Base-by-base conservation (phyloP, 495 filamentous ascomycete species). In the Endocarpon pusillum region DNA sequence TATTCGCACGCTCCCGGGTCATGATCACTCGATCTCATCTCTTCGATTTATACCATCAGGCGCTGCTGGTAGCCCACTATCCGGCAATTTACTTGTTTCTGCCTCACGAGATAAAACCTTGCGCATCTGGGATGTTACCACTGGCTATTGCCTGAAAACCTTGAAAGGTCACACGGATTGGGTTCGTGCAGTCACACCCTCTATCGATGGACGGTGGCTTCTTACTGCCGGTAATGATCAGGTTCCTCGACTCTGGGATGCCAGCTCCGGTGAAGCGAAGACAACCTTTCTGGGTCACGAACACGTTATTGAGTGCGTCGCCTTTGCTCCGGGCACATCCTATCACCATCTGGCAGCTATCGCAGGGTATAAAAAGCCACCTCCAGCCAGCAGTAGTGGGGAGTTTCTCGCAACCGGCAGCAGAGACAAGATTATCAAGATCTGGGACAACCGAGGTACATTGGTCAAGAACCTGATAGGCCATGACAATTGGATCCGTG, bases 401-500 rank as follows among this genome's bases (percentile, higher is more conserved):
- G 89, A 96, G 44, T 97, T 84, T 47, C 69, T 94, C 41, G 89
- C 89, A 1, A 94, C 89, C 0, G 89, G 84, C 2, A 74, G 75
- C 3, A 66, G 89, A 46, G 89, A 97, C 48, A 96, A 94, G 55
- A 82, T 73, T 0, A 92, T 97, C 45, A 75, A 75, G 47, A 52
- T 97, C 9, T 96, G 86, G 86, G 84, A 93, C 51, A 66, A 73
- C 3, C 67, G 85, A 32, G 89, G 89, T 7, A 81, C 78, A 9
- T 63, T 81, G 32, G 75, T 97, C 44, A 94, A 85, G 53, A 91
- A 81, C 1, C 62, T 96, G 5, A 54, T 76, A 1, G 89, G 89
- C 2, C 89, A 97, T 46, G 89, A 97, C 52, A 97, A 94, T 49
- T 97, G 89, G 89, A 78, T 97, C 1, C 72, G 84, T 7, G 79